Conservation (phyloP, 192 early-diverging fungal species). For the Backusella westeae region DNA sequence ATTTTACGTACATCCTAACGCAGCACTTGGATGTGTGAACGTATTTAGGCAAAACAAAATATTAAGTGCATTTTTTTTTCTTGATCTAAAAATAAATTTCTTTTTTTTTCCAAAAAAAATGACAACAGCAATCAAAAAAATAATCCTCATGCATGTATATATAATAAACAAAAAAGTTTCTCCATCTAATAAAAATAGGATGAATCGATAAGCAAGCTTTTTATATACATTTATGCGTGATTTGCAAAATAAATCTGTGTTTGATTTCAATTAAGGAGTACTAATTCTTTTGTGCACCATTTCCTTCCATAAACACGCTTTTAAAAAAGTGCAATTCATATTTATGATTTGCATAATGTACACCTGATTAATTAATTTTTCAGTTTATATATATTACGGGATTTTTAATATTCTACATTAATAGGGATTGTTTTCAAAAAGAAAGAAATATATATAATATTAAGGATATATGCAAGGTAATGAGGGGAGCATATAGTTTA, state of each 20-base stretch:
- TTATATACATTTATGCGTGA: not conserved
- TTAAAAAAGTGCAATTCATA: not conserved
- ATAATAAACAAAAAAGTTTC: not conserved
- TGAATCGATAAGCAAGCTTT: not conserved
- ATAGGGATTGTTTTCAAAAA: not conserved
- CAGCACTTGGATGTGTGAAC: too few relatives aligned
- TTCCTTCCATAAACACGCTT: slow-evolving; percentile 4
- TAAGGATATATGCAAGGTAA: not conserved
- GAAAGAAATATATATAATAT: not conserved
- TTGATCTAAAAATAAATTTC: too few relatives aligned
- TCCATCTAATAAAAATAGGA: not conserved
- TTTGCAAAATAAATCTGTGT: not conserved
- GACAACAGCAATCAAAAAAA: not conserved
- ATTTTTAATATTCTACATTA: not conserved
- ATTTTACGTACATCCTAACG: too few relatives aligned
- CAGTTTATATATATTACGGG: not conserved
- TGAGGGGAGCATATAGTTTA: not conserved
- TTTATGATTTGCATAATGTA: not conserved
- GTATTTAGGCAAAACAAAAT: too few relatives aligned
- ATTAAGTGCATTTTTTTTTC: too few relatives aligned
- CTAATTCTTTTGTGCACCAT: not conserved
- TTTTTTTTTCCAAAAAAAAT: not conserved
- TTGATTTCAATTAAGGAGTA: not conserved
- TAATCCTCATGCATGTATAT: not conserved
- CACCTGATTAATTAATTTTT: not conserved